phyloP scores from a whole-genome alignment of 163 green algal genomes.

The Chlamydomonas reinhardtii region DNA sequence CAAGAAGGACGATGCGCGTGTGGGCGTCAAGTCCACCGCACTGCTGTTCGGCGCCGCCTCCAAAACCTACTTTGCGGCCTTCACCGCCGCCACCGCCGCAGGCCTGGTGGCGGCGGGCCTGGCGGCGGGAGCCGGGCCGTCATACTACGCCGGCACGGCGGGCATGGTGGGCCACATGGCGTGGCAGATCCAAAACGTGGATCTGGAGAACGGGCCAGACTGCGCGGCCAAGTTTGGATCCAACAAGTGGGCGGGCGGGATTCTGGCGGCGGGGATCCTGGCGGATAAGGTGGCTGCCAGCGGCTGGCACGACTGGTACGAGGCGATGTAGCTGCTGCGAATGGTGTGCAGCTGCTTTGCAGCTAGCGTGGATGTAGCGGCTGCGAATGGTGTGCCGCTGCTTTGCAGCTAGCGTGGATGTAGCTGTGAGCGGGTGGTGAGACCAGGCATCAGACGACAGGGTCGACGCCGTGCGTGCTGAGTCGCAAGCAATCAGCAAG shows the following conservation, averaged over 20 bases:
- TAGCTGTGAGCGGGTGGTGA: too few species aligned
- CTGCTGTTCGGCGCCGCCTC: conserved; percentile 86
- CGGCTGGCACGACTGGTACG: too few species aligned
- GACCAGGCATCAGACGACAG: too few species aligned
- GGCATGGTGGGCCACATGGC: conserved; percentile 77
- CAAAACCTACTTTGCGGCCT: conserved; percentile 67
- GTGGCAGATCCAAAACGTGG: conserved; percentile 87
- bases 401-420: too few species aligned
- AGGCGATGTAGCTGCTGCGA: too few species aligned
- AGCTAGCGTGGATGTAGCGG: too few species aligned
- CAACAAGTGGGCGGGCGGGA: conserved; percentile 85
- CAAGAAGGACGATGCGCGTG: conserved; percentile 84
- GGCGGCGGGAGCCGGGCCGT: conserved; percentile 51
- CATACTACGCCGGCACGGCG: conserved; percentile 77
- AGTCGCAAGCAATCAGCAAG: too few species aligned
- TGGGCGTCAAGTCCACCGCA: conserved; percentile 95
- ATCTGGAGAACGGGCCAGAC: conserved; percentile 84
- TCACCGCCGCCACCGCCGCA: conserved; percentile 61
- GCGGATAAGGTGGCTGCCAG: conserved; percentile 49
- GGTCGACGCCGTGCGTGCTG: too few species aligned
- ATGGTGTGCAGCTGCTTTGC: too few species aligned
- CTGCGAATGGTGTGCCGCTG: too few species aligned
- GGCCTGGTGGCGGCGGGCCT: conserved; percentile 43
- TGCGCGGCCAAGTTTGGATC: conserved; percentile 92
- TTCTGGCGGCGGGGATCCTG: conserved; percentile 86